phyloP scores from a whole-genome alignment of 2,329 filamentous ascomycete genomes.

The Alternaria postmessia region DNA sequence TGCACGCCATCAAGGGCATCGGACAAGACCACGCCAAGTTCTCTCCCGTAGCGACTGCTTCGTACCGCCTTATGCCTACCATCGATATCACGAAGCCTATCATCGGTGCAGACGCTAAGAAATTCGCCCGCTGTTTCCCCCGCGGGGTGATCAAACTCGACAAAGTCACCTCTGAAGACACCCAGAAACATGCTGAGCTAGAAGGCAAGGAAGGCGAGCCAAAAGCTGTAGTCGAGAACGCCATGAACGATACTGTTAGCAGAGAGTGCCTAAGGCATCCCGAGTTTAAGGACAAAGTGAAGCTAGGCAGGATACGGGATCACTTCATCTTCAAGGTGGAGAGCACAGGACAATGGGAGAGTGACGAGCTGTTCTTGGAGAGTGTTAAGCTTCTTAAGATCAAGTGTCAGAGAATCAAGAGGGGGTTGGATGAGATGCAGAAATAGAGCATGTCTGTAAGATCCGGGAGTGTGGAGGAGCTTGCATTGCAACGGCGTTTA shows the following conservation, averaged over 20 bases:
- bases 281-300: constrained; percentile 95
- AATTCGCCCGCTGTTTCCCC: constrained; percentile 91
- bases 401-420: constrained; percentile 79
- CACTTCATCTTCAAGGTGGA: constrained; percentile 98
- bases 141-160: constrained; percentile 85
- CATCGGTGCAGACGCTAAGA: constrained; percentile 82
- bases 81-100: constrained; percentile 88
- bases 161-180: constrained; percentile 73
- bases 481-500: constrained; percentile 37
- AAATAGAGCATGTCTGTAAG: constrained; percentile 16
- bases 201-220: constrained; percentile 78
- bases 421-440: constrained; percentile 65
- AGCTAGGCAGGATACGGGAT: constrained; percentile 86
- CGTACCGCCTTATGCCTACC: constrained; percentile 87
- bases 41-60: constrained; percentile 92
- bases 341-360: constrained; percentile 93
- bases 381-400: constrained; percentile 83
- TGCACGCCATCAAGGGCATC: constrained; percentile 95
- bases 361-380: constrained; percentile 92
- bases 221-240: constrained; percentile 86
- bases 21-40: constrained; percentile 97
- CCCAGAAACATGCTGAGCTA: constrained; percentile 67
- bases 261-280: constrained; percentile 89
- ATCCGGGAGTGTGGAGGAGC: not conserved
- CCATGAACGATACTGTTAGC: constrained; percentile 95